Evolutionary conservation across 202 grass and related monocot genomes (phyloP).

Genomic region (Saccharum hybrid): DNA sequence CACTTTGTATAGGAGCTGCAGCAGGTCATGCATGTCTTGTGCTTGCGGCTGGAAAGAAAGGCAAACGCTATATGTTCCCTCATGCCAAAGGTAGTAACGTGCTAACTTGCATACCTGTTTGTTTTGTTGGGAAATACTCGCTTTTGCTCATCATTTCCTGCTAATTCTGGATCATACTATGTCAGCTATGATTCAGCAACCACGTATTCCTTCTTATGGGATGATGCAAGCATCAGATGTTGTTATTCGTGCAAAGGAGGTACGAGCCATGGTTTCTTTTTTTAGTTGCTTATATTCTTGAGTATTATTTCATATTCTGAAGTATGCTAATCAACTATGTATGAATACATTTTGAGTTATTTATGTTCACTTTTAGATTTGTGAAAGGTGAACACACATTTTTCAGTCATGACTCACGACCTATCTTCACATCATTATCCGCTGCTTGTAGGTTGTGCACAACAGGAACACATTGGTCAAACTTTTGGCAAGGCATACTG

Average conservation of each 20-base stretch:
- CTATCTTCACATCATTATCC: slow-evolving; percentile 34
- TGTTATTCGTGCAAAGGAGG: slow-evolving; percentile 89
- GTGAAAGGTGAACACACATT: not conserved
- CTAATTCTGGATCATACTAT: slow-evolving; percentile 45
- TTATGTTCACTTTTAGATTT: slow-evolving; percentile 8
- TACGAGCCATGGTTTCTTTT: slow-evolving; percentile 43
- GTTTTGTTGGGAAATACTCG: slow-evolving; percentile 13
- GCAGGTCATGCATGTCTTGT: slow-evolving; percentile 89
- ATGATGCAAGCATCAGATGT: slow-evolving; percentile 91
- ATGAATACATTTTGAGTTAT: not conserved
- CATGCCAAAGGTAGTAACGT: slow-evolving; percentile 71
- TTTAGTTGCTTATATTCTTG: slow-evolving; percentile 13
- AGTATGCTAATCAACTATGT: slow-evolving; percentile 27
- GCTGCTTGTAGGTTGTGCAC: slow-evolving; percentile 64
- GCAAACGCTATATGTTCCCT: slow-evolving; percentile 97
- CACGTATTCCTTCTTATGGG: slow-evolving; percentile 81
- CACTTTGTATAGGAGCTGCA: slow-evolving; percentile 76
- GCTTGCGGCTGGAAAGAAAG: slow-evolving; percentile 95
- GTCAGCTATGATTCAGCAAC: slow-evolving; percentile 91
- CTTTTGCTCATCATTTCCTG: slow-evolving; percentile 41
- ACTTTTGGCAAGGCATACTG: slow-evolving; percentile 88
- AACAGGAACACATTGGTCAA: slow-evolving; percentile 81
- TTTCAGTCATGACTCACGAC: not conserved
- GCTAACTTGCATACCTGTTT: not conserved
- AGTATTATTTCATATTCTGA: not conserved